phyloP scores from a whole-genome alignment of 179 eudicot genomes.

The Silene vulgaris region DNA sequence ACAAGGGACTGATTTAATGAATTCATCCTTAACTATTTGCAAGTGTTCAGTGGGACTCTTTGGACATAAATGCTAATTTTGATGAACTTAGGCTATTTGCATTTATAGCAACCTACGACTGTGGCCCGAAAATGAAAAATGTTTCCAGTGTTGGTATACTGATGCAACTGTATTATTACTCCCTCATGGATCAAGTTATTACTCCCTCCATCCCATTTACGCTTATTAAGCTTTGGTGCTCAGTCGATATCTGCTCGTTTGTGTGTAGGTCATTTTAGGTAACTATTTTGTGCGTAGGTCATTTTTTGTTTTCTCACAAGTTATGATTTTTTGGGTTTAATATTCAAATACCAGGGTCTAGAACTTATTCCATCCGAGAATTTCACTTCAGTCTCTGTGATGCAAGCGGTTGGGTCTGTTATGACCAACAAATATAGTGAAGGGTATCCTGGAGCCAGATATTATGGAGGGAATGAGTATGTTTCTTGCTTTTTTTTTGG shows the following conservation, averaged over 20 bases:
- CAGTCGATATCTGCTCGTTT: neutral
- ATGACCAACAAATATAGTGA: conserved; percentile 99
- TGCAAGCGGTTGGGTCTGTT: conserved; percentile 99
- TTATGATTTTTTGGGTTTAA: conserved; percentile 2
- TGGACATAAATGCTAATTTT: neutral
- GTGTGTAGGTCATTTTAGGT: neutral
- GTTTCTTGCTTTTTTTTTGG: conserved; percentile 23
- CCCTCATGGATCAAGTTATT: neutral
- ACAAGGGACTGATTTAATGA: neutral
- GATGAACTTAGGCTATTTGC: neutral
- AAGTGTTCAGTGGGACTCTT: neutral
- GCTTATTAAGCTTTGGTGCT: neutral
- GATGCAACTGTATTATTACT: neutral
- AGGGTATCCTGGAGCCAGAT: conserved; percentile 99
- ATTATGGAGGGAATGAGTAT: conserved; percentile 99
- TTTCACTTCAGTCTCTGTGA: conserved; percentile 91
- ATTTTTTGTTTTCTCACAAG: neutral
- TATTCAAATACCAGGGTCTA: conserved; percentile 52
- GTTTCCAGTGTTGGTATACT: neutral
- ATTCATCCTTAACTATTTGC: too few relatives aligned
- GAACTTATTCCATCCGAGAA: conserved; percentile 98
- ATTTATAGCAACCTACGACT: neutral
- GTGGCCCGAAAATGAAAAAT: neutral
- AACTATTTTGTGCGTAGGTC: neutral
- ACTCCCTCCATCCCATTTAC: neutral